phyloP scores from a whole-genome alignment of 2,329 filamentous ascomycete genomes.

The Elsinoe perseae region DNA sequence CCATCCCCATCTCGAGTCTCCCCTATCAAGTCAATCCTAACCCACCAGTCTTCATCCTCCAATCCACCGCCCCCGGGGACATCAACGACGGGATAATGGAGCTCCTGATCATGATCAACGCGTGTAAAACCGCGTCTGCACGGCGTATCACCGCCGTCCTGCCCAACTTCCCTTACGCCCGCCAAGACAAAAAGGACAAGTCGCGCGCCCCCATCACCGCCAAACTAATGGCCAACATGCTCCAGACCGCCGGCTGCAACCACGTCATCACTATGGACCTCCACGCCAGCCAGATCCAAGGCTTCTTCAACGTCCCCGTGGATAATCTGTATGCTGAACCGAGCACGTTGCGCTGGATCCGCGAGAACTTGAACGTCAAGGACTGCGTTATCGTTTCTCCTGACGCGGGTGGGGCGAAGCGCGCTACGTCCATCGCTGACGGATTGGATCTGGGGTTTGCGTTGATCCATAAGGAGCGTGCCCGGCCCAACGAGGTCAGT shows the following conservation, averaged over 20 bases:
- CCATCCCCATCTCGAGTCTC: background rate
- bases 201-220: conserved; percentile 93
- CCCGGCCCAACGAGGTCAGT: conserved; percentile 81
- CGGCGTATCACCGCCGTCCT: conserved; percentile 91
- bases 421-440: conserved; percentile 88
- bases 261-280: conserved; percentile 95
- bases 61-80: conserved; percentile 88
- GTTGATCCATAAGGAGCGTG: conserved; percentile 93
- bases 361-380: conserved; percentile 70
- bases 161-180: conserved; percentile 91
- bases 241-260: conserved; percentile 87
- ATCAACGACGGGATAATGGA: conserved; percentile 99
- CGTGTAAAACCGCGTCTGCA: conserved; percentile 77
- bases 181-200: conserved; percentile 97
- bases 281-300: conserved; percentile 87
- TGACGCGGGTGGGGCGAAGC: conserved; percentile 89
- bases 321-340: conserved; percentile 90
- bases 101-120: conserved; percentile 95
- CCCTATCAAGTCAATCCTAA: conserved; percentile 23
- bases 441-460: conserved; percentile 84
- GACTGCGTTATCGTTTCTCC: conserved; percentile 92
- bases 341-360: conserved; percentile 83
- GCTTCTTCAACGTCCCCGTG: conserved; percentile 82
- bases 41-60: conserved; percentile 75
- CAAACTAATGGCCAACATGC: conserved; percentile 94